These are phyloP conservation scores for Pueraria montana DNA, from an alignment of 306 rosid species.

Conservation along the genomic window DNA sequence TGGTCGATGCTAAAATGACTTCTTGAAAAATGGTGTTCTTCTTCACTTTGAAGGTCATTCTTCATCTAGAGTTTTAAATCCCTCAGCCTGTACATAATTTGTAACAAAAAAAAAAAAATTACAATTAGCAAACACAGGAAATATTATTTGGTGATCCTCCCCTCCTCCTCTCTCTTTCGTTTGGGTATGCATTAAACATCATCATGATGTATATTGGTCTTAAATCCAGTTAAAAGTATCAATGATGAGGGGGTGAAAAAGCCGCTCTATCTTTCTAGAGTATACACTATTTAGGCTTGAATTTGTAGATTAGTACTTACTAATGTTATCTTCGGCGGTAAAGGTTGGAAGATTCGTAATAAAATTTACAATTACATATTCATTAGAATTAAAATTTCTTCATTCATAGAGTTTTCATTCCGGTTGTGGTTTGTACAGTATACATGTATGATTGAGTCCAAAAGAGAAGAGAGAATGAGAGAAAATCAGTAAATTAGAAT, in stretches of 20 bases:
- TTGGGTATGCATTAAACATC: neutral
- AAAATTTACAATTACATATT: too few species aligned
- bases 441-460: neutral
- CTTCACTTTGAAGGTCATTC: slow-evolving; percentile 38
- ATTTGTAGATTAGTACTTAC: neutral
- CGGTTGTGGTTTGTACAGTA: neutral
- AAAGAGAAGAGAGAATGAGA: neutral
- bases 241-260: neutral
- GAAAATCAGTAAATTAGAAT: neutral
- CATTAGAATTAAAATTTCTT: neutral
- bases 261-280: neutral
- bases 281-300: neutral
- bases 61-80: slow-evolving; percentile 51
- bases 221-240: neutral
- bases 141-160: neutral
- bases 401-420: neutral
- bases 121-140: slow-evolving; percentile 24
- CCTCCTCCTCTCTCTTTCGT: neutral
- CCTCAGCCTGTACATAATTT: slow-evolving; percentile 58
- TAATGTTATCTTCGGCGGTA: neutral
- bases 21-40: slow-evolving; percentile 31
- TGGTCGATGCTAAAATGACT: slow-evolving; percentile 34
- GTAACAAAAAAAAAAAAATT: slow-evolving; percentile 16
- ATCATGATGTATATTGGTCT: neutral
- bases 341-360: too few species aligned